Evolutionary conservation across 2,329 filamentous ascomycete species (phyloP).

Genomic region (Fusarium staphyleae): DNA sequence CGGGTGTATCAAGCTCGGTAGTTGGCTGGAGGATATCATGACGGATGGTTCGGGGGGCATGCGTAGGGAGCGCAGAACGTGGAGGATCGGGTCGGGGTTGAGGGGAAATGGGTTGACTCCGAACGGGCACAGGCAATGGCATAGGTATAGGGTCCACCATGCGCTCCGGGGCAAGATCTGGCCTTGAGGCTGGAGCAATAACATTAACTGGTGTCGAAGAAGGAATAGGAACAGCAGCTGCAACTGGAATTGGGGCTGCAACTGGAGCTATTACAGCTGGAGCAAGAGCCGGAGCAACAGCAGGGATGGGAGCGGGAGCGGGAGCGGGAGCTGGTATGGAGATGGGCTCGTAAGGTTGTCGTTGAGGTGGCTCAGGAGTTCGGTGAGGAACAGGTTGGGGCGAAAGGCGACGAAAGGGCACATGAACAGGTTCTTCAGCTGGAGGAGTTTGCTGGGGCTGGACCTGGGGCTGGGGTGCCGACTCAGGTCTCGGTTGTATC

Average conservation of each 20-base stretch:
- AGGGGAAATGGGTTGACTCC: background rate
- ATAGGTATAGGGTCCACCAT: conserved; percentile 26
- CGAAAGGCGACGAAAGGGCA: conserved; percentile 15
- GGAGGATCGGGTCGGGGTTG: conserved; percentile 16
- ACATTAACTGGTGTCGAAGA: background rate
- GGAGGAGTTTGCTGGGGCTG: background rate
- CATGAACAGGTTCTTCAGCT: conserved; percentile 8
- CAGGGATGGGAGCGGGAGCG: too few relatives aligned
- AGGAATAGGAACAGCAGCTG: background rate
- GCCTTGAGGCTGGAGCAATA: conserved; percentile 12
- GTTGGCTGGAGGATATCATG: conserved; percentile 32
- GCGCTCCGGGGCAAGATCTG: conserved; percentile 29
- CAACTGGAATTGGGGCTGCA: too few relatives aligned
- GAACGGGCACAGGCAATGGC: conserved; percentile 9
- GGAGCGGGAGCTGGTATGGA: background rate
- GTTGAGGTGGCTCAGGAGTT: background rate
- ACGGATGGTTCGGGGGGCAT: conserved; percentile 16
- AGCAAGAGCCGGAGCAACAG: too few relatives aligned
- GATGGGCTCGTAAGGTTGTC: conserved; percentile 1
- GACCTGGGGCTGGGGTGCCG: background rate
- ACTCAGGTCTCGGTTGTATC: conserved; percentile 13
- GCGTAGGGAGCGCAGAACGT: conserved; percentile 25
- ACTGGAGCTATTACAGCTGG: too few relatives aligned
- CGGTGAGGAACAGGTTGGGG: conserved; percentile 7
- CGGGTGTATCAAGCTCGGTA: conserved; percentile 29